Percentiles rank a stretch among this genome's conserved stretches.
phyloP scores from a whole-genome alignment of 2,329 filamentous ascomycete genomes.

The Hypoxylon sp. region DNA sequence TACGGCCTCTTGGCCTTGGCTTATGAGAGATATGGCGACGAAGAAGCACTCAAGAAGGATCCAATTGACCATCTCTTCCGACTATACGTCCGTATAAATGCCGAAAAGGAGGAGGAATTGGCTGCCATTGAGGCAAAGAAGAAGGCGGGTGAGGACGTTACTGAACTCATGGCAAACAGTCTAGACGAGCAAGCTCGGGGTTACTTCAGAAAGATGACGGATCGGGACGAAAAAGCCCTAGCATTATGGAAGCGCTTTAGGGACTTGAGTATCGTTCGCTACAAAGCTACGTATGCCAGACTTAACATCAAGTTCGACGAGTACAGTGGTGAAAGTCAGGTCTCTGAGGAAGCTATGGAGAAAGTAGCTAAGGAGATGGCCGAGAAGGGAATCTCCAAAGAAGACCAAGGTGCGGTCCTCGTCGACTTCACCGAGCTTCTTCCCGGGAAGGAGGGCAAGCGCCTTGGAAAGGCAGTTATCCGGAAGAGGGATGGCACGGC shows the following conservation, averaged over 20 bases:
- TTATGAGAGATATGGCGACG: constrained; percentile 76
- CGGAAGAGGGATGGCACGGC: constrained; percentile 82
- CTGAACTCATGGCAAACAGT: constrained; percentile 60
- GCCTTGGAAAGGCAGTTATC: constrained; percentile 78
- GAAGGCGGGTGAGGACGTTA: constrained; percentile 60
- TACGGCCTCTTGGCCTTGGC: constrained; percentile 77
- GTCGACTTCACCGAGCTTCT: constrained; percentile 80
- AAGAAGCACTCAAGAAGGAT: constrained; percentile 73
- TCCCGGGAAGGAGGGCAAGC: constrained; percentile 76
- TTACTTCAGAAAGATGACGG: constrained; percentile 74
- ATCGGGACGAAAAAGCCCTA: constrained; percentile 69
- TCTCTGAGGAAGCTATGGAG: constrained; percentile 76
- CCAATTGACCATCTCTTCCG: constrained; percentile 81
- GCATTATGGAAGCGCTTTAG: constrained; percentile 72
- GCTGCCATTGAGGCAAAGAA: constrained; percentile 69
- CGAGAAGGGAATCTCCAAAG: constrained; percentile 75
- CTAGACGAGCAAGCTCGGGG: constrained; percentile 69
- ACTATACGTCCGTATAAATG: constrained; percentile 78
- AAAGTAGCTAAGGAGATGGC: constrained; percentile 73
- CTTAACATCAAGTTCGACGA: constrained; percentile 74
- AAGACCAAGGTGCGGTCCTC: constrained; percentile 79
- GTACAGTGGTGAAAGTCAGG: constrained; percentile 81
- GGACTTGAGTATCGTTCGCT: constrained; percentile 71
- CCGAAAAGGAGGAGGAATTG: constrained; percentile 70
- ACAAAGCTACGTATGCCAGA: constrained; percentile 70